Conservation (phyloP, 1,139 yeast genomes). For the Candida sanyaensis region DNA sequence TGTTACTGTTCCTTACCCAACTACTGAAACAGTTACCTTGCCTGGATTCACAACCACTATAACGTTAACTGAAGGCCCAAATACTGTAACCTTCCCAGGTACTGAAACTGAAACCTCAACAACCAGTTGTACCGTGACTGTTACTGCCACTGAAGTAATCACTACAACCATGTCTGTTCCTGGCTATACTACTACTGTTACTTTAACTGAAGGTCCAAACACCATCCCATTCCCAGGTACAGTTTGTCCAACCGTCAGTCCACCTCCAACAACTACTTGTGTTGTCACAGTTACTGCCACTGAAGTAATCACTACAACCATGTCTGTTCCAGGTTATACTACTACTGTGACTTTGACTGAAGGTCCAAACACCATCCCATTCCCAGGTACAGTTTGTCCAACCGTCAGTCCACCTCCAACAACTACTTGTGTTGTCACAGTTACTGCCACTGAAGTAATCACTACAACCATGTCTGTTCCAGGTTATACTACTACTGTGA, state of each 20-base stretch:
- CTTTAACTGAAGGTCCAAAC: not conserved
- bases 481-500: not conserved
- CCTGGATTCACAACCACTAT: slow-evolving; percentile 1
- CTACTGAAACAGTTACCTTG: not conserved
- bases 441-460: not conserved
- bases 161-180: not conserved
- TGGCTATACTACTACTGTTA: not conserved
- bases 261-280: not conserved
- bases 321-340: slow-evolving; percentile 3
- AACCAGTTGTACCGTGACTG: not conserved
- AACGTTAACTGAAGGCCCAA: slow-evolving; percentile 3
- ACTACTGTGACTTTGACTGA: not conserved
- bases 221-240: slow-evolving; percentile 5
- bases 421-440: not conserved
- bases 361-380: slow-evolving; percentile 1
- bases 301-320: not conserved
- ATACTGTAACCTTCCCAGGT: not conserved
- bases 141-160: not conserved
- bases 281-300: not conserved
- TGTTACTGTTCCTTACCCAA: not conserved
- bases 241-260: not conserved
- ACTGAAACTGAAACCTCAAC: not conserved
- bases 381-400: slow-evolving; percentile 3
- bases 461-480: not conserved
- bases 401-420: not conserved